Base-by-base conservation (phyloP, 257 asterid genomes). In the Craterostigma plantagineum region DNA sequence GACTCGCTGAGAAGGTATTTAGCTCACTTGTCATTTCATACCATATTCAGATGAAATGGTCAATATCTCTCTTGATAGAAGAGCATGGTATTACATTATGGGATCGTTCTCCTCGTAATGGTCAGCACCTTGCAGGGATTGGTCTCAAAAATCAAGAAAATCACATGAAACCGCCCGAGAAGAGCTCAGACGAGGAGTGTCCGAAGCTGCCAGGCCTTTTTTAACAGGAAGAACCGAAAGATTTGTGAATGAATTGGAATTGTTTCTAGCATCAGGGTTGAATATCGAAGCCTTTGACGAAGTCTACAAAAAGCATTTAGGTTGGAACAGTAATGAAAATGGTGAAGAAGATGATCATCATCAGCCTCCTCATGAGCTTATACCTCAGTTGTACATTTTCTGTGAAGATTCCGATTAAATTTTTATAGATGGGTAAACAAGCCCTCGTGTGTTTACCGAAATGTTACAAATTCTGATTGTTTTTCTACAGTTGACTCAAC, bases 261-360 rank as follows among this genome's bases (percentile, higher is more conserved):
- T 73, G 34, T 82, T 81, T 72, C 49, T 81, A 42, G 90, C 77
- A 18, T 72, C 91, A n/a, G 84, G 77, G 35, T 55, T 82, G 57
- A 82, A 64, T 56, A 53, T 82, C 34, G 68, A 64, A 37, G 92
- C 94, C 16, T 81, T 63, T 47, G 94, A 78, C 64, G 48, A 56
- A 43, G 76, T 60, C 11, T 78, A 68, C 58, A 44, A 47, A 13
- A 59, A 62, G 62, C 81, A 75, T 66, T 56, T 78, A 41, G 78
- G 90, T 54, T 75, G 90, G 79, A 50, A 56, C 52, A 12, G 45
- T 58, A 57, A 39, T 34, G 77, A 48, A 45, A 61, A 51, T 37
- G 51, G 58, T 14, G 70, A 54, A 14, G n/a, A n/a, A n/a, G 58
- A 37, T 9, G 60, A 53, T 1, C 53, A 37, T 44, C 67, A 60